A percentile compares a stretch with the other conserved stretches of the same genome.
Evolutionary conservation across 495 filamentous ascomycete genomes (phyloP).

Genomic region (Parachaetomium inaequale): DNA sequence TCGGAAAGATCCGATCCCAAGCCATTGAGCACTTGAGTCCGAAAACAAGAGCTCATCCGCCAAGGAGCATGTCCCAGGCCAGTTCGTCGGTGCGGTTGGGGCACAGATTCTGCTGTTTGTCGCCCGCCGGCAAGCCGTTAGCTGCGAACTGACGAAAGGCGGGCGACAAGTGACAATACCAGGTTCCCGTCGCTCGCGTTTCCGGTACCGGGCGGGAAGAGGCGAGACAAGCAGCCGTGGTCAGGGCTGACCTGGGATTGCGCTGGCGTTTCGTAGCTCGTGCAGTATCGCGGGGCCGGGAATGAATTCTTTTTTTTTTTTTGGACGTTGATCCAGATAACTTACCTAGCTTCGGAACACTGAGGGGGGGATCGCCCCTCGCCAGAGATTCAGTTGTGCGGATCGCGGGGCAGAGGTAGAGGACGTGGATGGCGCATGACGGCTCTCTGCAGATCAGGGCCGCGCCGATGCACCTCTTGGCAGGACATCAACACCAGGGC

Average conservation of each 20-base stretch:
- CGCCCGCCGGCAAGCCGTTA: not conserved
- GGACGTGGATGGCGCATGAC: too few species aligned
- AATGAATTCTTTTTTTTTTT: too few species aligned
- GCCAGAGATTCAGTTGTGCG: not conserved
- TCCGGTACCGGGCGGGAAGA: conserved; percentile 30
- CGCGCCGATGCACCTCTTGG: too few species aligned
- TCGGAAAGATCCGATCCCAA: not conserved
- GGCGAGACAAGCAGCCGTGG: conserved; percentile 20
- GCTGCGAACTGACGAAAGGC: not conserved
- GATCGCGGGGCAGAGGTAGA: not conserved
- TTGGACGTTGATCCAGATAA: too few species aligned
- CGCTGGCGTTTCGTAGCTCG: not conserved
- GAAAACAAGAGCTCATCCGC: too few species aligned
- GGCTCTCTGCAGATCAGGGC: too few species aligned
- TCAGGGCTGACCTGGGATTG: conserved; percentile 15
- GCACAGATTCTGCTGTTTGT: too few species aligned
- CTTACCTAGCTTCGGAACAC: too few species aligned
- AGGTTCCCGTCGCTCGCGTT: not conserved
- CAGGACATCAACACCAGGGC: not conserved
- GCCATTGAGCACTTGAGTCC: not conserved
- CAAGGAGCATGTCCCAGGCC: too few species aligned
- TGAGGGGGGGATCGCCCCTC: conserved; percentile 1
- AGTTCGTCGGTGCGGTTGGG: too few species aligned
- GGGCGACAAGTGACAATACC: not conserved
- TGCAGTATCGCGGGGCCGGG: not conserved